Conservation (phyloP, 345 rosid genomes). For the Arabis hirsuta region DNA sequence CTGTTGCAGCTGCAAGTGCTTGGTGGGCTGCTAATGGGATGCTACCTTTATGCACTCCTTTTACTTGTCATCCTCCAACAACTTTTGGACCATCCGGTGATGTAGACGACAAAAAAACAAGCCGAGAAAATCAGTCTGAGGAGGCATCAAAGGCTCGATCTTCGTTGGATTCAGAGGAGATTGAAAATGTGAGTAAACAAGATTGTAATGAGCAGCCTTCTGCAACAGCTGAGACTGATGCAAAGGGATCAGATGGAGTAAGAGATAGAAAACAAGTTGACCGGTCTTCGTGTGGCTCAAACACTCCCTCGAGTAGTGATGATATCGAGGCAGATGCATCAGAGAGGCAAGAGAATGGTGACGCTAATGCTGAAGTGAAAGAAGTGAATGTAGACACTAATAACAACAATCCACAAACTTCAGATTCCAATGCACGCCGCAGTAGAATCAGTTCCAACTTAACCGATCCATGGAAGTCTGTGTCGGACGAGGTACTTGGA, state of each 20-base stretch:
- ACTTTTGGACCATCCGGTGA: conserved; percentile 51
- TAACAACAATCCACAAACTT: conserved; percentile 40
- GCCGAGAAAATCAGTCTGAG: conserved; percentile 50
- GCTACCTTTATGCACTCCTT: conserved; percentile 77
- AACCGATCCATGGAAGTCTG: conserved; percentile 85
- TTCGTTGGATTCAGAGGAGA: conserved; percentile 57
- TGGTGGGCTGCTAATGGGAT: conserved; percentile 99
- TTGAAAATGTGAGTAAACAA: conserved; percentile 44
- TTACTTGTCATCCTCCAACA: conserved; percentile 56
- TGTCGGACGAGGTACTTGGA: conserved; percentile 72
- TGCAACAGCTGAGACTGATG: conserved; percentile 52
- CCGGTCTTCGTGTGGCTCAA: conserved; percentile 95
- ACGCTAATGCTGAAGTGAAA: conserved; percentile 50
- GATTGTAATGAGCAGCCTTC: conserved; percentile 47
- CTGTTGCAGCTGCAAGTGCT: conserved; percentile 95
- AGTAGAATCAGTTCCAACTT: conserved; percentile 55
- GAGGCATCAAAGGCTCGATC: conserved; percentile 64
- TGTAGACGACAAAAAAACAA: conserved; percentile 44
- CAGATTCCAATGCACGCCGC: conserved; percentile 63
- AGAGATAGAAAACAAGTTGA: conserved; percentile 72
- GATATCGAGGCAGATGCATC: conserved; percentile 73
- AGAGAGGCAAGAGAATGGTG: conserved; percentile 57
- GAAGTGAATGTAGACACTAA: conserved; percentile 52
- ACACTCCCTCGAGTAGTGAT: conserved; percentile 86
- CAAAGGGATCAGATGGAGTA: conserved; percentile 55